Evolutionary conservation across 371 early-diverging fungal genomes (phyloP).

Genomic region (Choanephora cucurbitarum): DNA sequence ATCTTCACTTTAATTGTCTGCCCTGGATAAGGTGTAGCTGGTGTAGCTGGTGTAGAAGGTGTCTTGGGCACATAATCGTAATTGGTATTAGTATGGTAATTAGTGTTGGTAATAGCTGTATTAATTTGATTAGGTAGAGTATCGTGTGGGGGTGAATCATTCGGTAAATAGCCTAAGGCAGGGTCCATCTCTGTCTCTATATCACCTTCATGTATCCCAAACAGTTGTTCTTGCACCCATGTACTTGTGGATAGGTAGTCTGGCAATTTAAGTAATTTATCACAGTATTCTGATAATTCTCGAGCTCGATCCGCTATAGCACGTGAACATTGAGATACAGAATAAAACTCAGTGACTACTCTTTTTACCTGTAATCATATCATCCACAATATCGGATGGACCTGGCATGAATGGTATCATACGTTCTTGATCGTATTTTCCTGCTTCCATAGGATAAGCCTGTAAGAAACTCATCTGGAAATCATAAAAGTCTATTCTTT

Average conservation of each 20-base stretch:
- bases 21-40: neutral
- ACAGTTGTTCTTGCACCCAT: conserved; percentile 60
- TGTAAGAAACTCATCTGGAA: conserved; percentile 79
- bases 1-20: conserved; percentile 69
- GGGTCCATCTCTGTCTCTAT: conserved; percentile 59
- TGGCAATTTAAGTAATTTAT: conserved; percentile 65
- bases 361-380: conserved; percentile 52
- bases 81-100: neutral
- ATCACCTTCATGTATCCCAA: conserved; percentile 71
- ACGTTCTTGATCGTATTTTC: conserved; percentile 62
- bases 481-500: conserved; percentile 79
- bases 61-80: conserved; percentile 2
- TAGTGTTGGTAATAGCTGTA: neutral
- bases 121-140: neutral
- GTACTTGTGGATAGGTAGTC: conserved; percentile 56
- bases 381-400: conserved; percentile 59
- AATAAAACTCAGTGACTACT: neutral
- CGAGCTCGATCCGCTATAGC: conserved; percentile 53
- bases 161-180: neutral
- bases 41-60: conserved; percentile 6
- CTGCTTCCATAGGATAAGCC: conserved; percentile 75
- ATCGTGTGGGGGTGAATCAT: too few species aligned
- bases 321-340: conserved; percentile 8
- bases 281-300: conserved; percentile 73
- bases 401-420: conserved; percentile 81